Evolutionary conservation across 768 basidiomycete genomes (phyloP).

Genomic region (Leccinum variicolor): DNA sequence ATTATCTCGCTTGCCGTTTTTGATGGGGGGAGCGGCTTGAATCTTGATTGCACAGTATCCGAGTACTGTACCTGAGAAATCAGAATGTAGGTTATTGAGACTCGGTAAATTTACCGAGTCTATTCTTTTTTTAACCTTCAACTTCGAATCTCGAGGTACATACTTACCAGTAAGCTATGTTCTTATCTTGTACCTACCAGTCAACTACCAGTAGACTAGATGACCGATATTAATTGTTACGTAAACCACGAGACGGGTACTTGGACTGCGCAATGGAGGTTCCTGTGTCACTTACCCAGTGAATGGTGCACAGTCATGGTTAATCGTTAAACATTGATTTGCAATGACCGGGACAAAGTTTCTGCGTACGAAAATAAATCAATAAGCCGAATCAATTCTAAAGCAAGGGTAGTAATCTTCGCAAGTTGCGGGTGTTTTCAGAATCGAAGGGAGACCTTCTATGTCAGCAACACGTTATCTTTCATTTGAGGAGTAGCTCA

Average conservation of each 20-base stretch:
- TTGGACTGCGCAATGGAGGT: too few species aligned
- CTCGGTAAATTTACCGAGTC: neutral
- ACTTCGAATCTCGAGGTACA: neutral
- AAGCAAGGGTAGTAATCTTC: neutral
- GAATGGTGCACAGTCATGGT: neutral
- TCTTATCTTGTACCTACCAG: neutral
- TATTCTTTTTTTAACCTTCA: neutral
- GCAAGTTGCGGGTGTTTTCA: neutral
- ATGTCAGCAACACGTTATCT: neutral
- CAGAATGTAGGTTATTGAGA: neutral
- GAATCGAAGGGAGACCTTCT: neutral
- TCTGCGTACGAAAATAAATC: neutral
- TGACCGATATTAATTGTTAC: neutral
- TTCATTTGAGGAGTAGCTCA: neutral
- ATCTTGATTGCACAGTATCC: neutral
- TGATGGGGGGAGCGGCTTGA: neutral
- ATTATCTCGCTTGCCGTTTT: neutral
- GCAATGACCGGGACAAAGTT: neutral
- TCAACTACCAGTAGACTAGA: too few species aligned
- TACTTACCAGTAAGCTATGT: neutral
- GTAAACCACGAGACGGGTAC: neutral
- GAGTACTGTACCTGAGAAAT: neutral
- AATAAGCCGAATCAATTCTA: neutral
- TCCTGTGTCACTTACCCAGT: too few species aligned
- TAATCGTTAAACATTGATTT: neutral